phyloP scores from a whole-genome alignment of 2,329 filamentous ascomycete genomes.

The Cladophialophora psammophila region DNA sequence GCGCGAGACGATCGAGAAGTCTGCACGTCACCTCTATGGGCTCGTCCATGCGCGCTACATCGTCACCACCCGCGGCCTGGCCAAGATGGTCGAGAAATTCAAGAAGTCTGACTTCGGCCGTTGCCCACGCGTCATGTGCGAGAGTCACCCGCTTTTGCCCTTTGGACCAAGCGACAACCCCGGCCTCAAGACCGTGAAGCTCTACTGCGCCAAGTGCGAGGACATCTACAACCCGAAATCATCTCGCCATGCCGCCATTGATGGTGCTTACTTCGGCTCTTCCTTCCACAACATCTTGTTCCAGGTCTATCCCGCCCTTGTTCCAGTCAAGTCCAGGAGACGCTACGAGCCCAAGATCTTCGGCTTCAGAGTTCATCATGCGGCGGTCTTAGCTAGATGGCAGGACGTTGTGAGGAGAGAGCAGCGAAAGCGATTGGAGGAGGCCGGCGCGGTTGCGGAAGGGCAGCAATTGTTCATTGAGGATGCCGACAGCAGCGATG shows the following conservation, averaged over 20 bases:
- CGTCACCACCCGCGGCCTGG: conserved; percentile 89
- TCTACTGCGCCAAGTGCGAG: conserved; percentile 97
- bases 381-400: conserved; percentile 88
- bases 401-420: conserved; percentile 81
- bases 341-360: conserved; percentile 91
- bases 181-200: conserved; percentile 88
- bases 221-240: conserved; percentile 99
- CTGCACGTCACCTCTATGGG: conserved; percentile 91
- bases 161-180: conserved; percentile 93
- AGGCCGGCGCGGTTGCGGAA: conserved; percentile 66
- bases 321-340: conserved; percentile 83
- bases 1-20: conserved; percentile 97
- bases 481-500: conserved; percentile 39
- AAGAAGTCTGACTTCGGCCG: conserved; percentile 98
- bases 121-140: conserved; percentile 94
- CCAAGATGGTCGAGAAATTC: conserved; percentile 99
- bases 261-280: conserved; percentile 97
- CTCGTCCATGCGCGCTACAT: conserved; percentile 96
- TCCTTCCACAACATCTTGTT: conserved; percentile 99
- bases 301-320: conserved; percentile 92
- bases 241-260: conserved; percentile 90
- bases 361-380: conserved; percentile 93
- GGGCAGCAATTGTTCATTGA: conserved; percentile 38
- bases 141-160: conserved; percentile 89
- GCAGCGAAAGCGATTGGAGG: conserved; percentile 79